Evolutionary conservation across 2,329 filamentous ascomycete genomes (phyloP), one percentile per base, ranked within the genome.

Genomic region (Apiospora pterosperma): DNA sequence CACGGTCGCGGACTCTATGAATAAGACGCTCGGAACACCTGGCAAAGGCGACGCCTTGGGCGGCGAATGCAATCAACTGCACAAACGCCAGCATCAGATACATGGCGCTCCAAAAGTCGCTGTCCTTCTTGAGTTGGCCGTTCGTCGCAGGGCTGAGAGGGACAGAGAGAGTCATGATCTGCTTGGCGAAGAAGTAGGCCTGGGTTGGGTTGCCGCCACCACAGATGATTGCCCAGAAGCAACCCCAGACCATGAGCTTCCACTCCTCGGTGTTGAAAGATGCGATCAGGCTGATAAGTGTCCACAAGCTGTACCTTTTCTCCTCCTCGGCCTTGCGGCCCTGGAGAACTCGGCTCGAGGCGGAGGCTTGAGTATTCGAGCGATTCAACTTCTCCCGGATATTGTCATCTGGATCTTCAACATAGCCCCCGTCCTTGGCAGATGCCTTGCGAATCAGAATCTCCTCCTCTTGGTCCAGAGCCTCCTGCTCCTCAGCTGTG

Each of bases 31-130:
- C 92, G n/a, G 93, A 96, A 79, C 92, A 94, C 72, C 88, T 89
- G 21, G 93, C 94, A 70, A 98, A 94, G 2, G 89, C 82, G 62
- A 91, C 72, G 61, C 93, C 93, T 72, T 95, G 91, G 6, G 80
- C 77, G 23, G 84, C 77, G 71, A 91, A 93, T 6, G 89, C 83
- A 63, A 94, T 76, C 65, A 96, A 86, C 73, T 91, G 87, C 11
- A 91, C 87, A 63, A 93, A 77, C 3, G 88, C 93, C 63, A 97
- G 83, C 85, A 97, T 93, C 68, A 94, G 84, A 77, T 90, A 97
- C 93, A 97, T 97, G 71, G 89, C 80, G 64, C 88, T 89, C 93
- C 93, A 97, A 76, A 97, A 97, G 73, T 93, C 88, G 23, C 91
- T 89, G 65, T 95, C 86, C 21, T 84, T 81, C 69, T 90, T 86